Percentiles rank a stretch among this genome's conserved stretches.
phyloP scores from a whole-genome alignment of 306 rosid species.

The Medicago lupulina region DNA sequence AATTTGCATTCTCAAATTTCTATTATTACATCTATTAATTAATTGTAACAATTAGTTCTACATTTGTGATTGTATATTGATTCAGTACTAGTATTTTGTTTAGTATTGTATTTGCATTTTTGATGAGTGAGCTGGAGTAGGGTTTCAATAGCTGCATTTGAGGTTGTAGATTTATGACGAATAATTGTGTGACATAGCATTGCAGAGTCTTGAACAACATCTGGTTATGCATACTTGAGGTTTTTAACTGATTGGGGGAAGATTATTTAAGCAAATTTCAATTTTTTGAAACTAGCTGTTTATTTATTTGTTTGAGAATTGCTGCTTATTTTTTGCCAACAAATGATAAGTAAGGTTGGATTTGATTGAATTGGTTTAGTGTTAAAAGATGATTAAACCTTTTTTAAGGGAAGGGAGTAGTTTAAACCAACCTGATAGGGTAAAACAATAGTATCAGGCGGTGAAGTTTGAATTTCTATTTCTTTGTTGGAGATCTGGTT shows the following conservation, averaged over 20 bases:
- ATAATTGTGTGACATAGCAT: neutral
- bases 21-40: neutral
- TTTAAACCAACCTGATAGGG: conserved; percentile 1
- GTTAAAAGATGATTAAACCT: conserved; percentile 12
- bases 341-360: neutral
- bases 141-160: conserved; percentile 23
- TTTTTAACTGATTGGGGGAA: neutral
- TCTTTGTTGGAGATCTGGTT: conserved; percentile 3
- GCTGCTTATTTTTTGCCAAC: neutral
- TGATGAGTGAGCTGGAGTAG: neutral
- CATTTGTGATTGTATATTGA: neutral
- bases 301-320: neutral
- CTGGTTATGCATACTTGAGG: neutral
- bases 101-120: neutral
- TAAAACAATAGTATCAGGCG: neutral
- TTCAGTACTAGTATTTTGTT: neutral
- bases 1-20: neutral
- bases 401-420: conserved; percentile 15
- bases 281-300: conserved; percentile 8
- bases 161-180: neutral
- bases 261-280: conserved; percentile 1
- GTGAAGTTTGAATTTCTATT: neutral
- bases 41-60: neutral
- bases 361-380: conserved; percentile 20
- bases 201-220: neutral